A percentile compares a stretch with the other conserved stretches of the same genome.
These are phyloP conservation scores for Trypanosoma scelopori DNA, from an alignment of 208 protist genomes.

Conservation along the genomic window DNA sequence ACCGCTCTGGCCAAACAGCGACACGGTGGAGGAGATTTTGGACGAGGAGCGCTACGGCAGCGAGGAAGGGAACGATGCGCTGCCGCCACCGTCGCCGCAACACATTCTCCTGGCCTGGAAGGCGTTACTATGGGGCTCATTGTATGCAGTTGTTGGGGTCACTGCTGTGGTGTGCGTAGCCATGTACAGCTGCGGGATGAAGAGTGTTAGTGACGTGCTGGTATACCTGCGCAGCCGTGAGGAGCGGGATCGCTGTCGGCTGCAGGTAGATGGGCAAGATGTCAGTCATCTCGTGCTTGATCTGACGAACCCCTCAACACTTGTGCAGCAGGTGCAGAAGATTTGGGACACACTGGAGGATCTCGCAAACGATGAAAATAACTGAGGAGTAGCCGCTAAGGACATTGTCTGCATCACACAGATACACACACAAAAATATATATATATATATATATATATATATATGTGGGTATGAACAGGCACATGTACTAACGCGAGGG, in stretches of 20 bases:
- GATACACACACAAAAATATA: not conserved
- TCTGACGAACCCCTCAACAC: conserved; percentile 47
- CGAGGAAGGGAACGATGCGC: conserved; percentile 5
- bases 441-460: not conserved
- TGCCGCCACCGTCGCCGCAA: conserved; percentile 24
- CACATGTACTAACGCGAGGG: too few species aligned
- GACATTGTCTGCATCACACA: too few species aligned
- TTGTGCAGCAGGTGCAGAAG: conserved; percentile 50
- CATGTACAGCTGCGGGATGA: conserved; percentile 65
- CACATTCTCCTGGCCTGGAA: conserved; percentile 72
- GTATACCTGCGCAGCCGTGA: conserved; percentile 42
- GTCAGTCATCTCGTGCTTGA: conserved; percentile 71
- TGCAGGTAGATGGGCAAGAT: conserved; percentile 27
- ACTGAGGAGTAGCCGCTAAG: not conserved
- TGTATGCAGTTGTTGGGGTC: conserved; percentile 63
- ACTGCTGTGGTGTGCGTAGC: conserved; percentile 29
- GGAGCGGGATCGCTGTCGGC: conserved; percentile 38
- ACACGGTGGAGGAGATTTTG: conserved; percentile 30
- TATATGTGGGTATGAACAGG: too few species aligned
- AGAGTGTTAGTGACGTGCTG: conserved; percentile 38
- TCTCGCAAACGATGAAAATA: conserved; percentile 25
- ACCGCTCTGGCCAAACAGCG: conserved; percentile 26
- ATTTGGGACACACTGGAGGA: conserved; percentile 58
- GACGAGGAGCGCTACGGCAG: conserved; percentile 28
- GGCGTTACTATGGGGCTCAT: conserved; percentile 68